Conservation (phyloP, 2,329 filamentous ascomycete species). For the Tolypocladium tundrense region DNA sequence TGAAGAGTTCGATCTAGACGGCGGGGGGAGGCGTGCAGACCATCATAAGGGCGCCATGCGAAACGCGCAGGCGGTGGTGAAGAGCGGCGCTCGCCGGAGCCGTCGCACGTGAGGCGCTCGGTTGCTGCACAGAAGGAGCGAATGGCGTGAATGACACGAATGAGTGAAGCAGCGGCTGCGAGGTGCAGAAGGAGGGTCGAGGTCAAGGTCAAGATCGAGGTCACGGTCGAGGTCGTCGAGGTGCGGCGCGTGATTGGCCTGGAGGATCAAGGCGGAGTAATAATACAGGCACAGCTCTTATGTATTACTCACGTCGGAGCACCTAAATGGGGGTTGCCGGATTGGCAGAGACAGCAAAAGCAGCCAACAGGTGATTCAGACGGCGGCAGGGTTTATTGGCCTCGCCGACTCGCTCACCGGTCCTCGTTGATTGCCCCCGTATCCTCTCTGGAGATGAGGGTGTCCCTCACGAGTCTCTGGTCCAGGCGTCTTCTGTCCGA, state of each 20-base stretch:
- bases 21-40: constrained; percentile 1
- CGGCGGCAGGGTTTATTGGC: not conserved
- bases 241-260: constrained; percentile 6
- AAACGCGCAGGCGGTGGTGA: constrained; percentile 1
- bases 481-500: not conserved
- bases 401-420: not conserved
- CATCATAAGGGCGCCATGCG: constrained; percentile 23
- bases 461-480: not conserved
- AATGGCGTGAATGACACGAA: not conserved
- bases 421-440: not conserved
- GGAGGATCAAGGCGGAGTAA: constrained; percentile 1
- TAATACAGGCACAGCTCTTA: not conserved
- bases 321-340: not conserved
- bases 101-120: not conserved
- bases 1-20: not conserved
- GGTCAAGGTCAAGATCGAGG: not conserved
- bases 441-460: not conserved
- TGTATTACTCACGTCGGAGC: not conserved
- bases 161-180: not conserved
- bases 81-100: not conserved
- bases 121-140: not conserved
- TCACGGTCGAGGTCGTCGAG: not conserved
- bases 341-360: not conserved
- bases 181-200: not conserved
- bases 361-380: not conserved